These are phyloP conservation scores for Paraglomus brasilianum DNA, from an alignment of 192 early-diverging fungal genomes.

Conservation along the genomic window DNA sequence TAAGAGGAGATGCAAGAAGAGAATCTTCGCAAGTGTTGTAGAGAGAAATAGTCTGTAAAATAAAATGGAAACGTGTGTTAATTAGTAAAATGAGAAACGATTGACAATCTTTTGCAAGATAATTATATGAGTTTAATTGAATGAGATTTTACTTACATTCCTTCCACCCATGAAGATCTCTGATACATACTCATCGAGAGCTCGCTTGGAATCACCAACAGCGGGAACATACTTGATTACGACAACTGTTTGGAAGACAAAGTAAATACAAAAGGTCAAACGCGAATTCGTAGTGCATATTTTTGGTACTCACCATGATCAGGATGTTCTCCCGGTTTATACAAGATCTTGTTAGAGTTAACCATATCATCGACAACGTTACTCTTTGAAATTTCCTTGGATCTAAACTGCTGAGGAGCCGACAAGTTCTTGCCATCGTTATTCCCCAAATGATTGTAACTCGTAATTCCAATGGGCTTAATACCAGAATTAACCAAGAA, in stretches of 20 bases:
- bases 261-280: not conserved
- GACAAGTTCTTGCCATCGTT: constrained; percentile 99
- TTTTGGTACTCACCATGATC: constrained; percentile 43
- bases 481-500: constrained; percentile 98
- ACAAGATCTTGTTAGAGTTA: constrained; percentile 87
- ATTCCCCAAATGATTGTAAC: constrained; percentile 99
- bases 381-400: constrained; percentile 99
- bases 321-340: constrained; percentile 72
- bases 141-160: constrained; percentile 32
- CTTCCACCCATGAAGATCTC: constrained; percentile 99
- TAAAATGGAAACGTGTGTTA: constrained; percentile 24
- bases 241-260: constrained; percentile 56
- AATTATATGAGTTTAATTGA: not conserved
- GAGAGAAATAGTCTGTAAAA: constrained; percentile 80
- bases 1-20: constrained; percentile 94
- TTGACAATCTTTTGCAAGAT: not conserved
- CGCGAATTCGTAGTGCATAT: not conserved
- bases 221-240: constrained; percentile 99
- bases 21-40: constrained; percentile 99
- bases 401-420: constrained; percentile 96
- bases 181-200: constrained; percentile 95
- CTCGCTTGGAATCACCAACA: constrained; percentile 97
- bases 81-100: not conserved
- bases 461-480: constrained; percentile 95
- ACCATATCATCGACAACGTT: constrained; percentile 99